These are phyloP conservation scores for Termitomyces sp. DNA, from an alignment of 768 basidiomycete genomes.

Conservation along the genomic window DNA sequence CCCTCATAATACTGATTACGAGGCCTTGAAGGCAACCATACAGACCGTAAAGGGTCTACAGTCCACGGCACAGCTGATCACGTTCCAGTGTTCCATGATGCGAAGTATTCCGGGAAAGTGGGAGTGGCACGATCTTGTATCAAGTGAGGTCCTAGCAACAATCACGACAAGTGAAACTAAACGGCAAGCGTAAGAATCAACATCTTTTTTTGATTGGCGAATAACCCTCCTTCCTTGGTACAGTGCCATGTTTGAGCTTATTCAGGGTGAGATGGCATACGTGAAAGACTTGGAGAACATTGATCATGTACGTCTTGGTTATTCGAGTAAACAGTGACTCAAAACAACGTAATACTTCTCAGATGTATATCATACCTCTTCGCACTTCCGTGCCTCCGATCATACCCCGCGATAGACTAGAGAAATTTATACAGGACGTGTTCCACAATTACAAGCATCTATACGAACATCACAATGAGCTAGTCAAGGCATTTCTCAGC, in stretches of 20 bases:
- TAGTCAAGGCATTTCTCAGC: constrained; percentile 76
- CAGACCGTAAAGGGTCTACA: constrained; percentile 80
- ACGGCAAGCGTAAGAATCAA: constrained; percentile 67
- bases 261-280: constrained; percentile 93
- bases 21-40: constrained; percentile 79
- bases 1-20: constrained; percentile 73
- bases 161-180: constrained; percentile 73
- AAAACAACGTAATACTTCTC: neutral
- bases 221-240: constrained; percentile 12
- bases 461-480: constrained; percentile 62
- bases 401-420: constrained; percentile 62
- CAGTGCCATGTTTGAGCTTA: constrained; percentile 90
- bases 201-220: neutral
- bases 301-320: constrained; percentile 39
- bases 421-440: constrained; percentile 77
- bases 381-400: constrained; percentile 76
- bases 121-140: constrained; percentile 88
- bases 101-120: constrained; percentile 72
- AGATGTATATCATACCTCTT: constrained; percentile 86
- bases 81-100: constrained; percentile 88
- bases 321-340: neutral
- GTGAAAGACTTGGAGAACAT: constrained; percentile 89
- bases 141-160: constrained; percentile 52
- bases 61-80: constrained; percentile 71
- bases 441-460: constrained; percentile 86